Conservation (phyloP, 164 flowering plant species). For the Vitis cinerea region DNA sequence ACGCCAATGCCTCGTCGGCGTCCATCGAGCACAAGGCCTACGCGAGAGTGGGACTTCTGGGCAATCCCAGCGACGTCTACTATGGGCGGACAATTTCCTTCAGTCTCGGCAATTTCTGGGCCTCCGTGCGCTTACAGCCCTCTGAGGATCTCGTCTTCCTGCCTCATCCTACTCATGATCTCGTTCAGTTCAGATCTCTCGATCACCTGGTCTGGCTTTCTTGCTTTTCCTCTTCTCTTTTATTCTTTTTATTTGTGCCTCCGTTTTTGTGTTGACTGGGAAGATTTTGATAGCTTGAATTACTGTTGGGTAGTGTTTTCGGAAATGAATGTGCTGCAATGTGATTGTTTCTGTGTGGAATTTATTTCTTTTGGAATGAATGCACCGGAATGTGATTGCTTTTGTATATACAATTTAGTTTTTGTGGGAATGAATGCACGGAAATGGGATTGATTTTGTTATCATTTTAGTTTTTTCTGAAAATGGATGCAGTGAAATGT, state of each 20-base stretch:
- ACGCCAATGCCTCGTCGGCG: not conserved
- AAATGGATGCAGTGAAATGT: too few species aligned
- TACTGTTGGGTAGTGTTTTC: too few species aligned
- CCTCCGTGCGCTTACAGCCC: constrained; percentile 60
- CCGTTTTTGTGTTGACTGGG: not conserved
- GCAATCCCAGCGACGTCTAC: constrained; percentile 95
- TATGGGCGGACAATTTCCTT: constrained; percentile 76
- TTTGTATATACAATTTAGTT: too few species aligned
- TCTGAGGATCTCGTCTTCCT: constrained; percentile 67
- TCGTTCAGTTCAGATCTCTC: constrained; percentile 65
- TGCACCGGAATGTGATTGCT: too few species aligned
- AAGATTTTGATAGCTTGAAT: too few species aligned
- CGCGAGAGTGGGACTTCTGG: constrained; percentile 78
- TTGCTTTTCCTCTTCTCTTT: constrained; percentile 1
- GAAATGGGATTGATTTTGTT: too few species aligned
- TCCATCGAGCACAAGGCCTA: constrained; percentile 65
- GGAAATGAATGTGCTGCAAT: too few species aligned
- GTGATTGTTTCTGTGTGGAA: too few species aligned
- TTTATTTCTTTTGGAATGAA: too few species aligned
- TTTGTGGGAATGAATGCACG: too few species aligned
- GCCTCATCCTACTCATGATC: constrained; percentile 83
- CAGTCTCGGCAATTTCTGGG: constrained; percentile 79
- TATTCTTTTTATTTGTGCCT: not conserved
- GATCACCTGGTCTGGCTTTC: constrained; percentile 48
- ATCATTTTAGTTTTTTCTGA: too few species aligned